Evolutionary conservation across 305 asterid genomes (phyloP), one percentile per base, ranked within the genome.

Genomic region (Rubia peregrina): DNA sequence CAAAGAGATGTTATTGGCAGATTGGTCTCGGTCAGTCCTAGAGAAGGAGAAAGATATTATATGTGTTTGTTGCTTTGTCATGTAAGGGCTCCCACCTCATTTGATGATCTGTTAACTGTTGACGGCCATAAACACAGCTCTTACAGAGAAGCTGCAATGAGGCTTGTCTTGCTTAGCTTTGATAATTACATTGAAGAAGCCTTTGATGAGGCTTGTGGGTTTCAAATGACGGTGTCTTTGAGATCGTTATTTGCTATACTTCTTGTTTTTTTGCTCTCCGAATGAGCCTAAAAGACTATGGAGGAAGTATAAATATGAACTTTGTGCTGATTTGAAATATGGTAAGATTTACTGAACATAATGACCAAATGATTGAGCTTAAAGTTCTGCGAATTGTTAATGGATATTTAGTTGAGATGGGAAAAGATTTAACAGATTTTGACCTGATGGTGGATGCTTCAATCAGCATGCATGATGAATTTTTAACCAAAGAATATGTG

Each of bases 11-110:
- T 36, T 0, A 38, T 65, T 64, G 71, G 71, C 0, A 56, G 67
- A 6, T 5, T 60, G 7, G 43, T n/a, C 6, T 36, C 67, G 0
- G 70, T 51, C 19, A 55, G 43, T 5, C 59, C 71, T 36, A 4
- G 11, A 4, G 62, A 71, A 48, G 63, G 62, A 13, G 75, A 61
- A 9, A 9, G 49, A n/a, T 73, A 73, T 22, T 73, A 49, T 21
- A 30, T 53, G 9, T 43, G 59, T n/a, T 21, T 73, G 3, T 43
- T 53, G 1, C 40, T 65, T 0, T 30, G 6, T 2, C 38, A 65
- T 40, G 65, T 73, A 3, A 3, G 57, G 0, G 70, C 17, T 10
- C 71, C 60, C 2, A 51, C 55, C 1, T 73, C 66, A 0, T 73
- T 13, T 73, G 71, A 51, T 2, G 65, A 65, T 21, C 24, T 73